These are phyloP conservation scores for Juglanconis juglandina DNA, from an alignment of 2,329 filamentous ascomycete genomes.

Conservation along the genomic window DNA sequence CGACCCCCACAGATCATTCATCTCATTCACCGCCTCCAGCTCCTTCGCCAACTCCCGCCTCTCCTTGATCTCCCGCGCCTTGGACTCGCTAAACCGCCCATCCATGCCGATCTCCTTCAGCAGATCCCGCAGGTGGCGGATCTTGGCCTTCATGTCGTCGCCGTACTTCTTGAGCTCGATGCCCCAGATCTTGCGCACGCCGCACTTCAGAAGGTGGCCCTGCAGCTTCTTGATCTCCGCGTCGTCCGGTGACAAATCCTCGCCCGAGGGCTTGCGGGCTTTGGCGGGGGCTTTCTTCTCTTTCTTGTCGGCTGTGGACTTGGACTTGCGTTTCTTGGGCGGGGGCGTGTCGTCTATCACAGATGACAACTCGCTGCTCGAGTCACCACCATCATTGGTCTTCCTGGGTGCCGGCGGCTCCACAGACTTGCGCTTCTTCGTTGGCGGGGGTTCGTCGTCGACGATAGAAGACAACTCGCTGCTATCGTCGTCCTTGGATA, in stretches of 20 bases:
- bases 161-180: constrained; percentile 74
- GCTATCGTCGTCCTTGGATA: constrained; percentile 31
- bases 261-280: constrained; percentile 19
- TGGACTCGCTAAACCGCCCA: constrained; percentile 80
- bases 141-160: constrained; percentile 72
- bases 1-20: constrained; percentile 70
- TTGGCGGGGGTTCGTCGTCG: constrained; percentile 65
- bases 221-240: constrained; percentile 86
- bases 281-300: constrained; percentile 37
- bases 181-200: constrained; percentile 87
- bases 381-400: constrained; percentile 27
- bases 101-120: constrained; percentile 81
- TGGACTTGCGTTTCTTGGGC: constrained; percentile 55
- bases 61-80: constrained; percentile 84
- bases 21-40: constrained; percentile 78
- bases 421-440: constrained; percentile 29
- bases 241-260: constrained; percentile 56
- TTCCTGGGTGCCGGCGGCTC: constrained; percentile 9
- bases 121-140: constrained; percentile 75
- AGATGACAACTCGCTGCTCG: constrained; percentile 67
- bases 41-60: constrained; percentile 79
- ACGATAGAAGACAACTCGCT: constrained; percentile 66
- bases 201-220: constrained; percentile 82
- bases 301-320: constrained; percentile 37
- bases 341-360: constrained; percentile 78